Evolutionary conservation across 805 yeast species (phyloP).

Genomic region (Myxozyma mucilagina): DNA sequence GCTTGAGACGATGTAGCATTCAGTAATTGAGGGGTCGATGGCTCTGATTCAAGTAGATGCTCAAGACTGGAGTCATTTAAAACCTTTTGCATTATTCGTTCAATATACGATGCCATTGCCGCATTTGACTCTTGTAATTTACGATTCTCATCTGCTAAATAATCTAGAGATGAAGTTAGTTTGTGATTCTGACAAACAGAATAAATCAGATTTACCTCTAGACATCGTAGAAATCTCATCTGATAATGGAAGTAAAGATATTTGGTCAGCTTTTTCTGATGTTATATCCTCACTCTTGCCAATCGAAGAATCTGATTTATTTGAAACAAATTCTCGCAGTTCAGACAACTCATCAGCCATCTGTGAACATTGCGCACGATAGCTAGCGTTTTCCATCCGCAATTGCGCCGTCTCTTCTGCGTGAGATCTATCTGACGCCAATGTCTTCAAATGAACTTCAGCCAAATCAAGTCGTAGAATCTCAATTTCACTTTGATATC

Average conservation of each 20-base stretch:
- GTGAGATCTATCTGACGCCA: slow-evolving; percentile 1
- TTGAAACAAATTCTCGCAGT: background rate
- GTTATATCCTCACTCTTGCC: background rate
- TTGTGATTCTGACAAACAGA: background rate
- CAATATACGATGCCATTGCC: slow-evolving; percentile 26
- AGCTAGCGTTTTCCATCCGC: background rate
- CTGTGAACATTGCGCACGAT: background rate
- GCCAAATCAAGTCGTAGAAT: slow-evolving; percentile 27
- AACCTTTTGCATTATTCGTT: slow-evolving; percentile 24
- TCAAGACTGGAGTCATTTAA: slow-evolving; percentile 18
- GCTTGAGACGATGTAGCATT: background rate
- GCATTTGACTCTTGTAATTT: slow-evolving; percentile 17
- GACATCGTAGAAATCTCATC: slow-evolving; percentile 14
- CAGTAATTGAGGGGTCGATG: slow-evolving; percentile 3
- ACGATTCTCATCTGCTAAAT: slow-evolving; percentile 11
- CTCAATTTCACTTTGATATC: slow-evolving; percentile 17
- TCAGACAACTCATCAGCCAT: slow-evolving; percentile 4
- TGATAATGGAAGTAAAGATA: background rate
- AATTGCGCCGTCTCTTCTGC: background rate
- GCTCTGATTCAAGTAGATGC: slow-evolving; percentile 23
- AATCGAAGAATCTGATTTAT: background rate
- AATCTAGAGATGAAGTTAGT: background rate
- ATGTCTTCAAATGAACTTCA: background rate
- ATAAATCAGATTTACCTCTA: background rate
- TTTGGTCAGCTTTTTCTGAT: background rate